These are phyloP conservation scores for Cercis canadensis DNA, from an alignment of 306 rosid genomes.

Conservation along the genomic window DNA sequence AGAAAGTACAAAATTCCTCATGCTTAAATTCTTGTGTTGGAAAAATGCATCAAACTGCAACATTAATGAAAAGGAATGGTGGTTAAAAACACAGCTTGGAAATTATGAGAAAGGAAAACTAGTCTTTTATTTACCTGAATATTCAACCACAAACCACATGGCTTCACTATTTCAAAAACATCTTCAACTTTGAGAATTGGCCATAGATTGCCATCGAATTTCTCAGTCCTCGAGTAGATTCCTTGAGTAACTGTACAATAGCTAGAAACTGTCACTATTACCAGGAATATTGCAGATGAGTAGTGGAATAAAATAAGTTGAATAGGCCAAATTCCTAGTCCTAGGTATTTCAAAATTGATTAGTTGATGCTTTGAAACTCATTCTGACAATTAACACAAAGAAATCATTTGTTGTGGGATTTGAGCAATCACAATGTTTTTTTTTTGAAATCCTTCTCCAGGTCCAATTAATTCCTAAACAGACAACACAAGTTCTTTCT, in stretches of 20 bases:
- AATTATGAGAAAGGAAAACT: slow-evolving; percentile 5
- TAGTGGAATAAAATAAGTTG: too few relatives aligned
- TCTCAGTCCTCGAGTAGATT: slow-evolving; percentile 42
- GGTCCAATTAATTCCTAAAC: too few relatives aligned
- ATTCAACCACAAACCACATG: slow-evolving; percentile 72
- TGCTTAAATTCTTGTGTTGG: slow-evolving; percentile 64
- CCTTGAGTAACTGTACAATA: slow-evolving; percentile 66
- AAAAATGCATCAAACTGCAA: slow-evolving; percentile 78
- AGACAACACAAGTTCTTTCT: too few relatives aligned
- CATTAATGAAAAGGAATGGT: slow-evolving; percentile 22
- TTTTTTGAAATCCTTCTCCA: too few relatives aligned
- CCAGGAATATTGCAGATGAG: neutral
- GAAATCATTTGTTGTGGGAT: too few relatives aligned
- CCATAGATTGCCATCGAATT: slow-evolving; percentile 49
- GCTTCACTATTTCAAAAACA: slow-evolving; percentile 21
- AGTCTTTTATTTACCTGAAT: slow-evolving; percentile 59
- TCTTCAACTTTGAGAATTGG: slow-evolving; percentile 50
- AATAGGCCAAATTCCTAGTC: too few relatives aligned
- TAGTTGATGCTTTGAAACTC: too few relatives aligned
- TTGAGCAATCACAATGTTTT: too few relatives aligned
- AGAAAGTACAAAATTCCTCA: slow-evolving; percentile 64
- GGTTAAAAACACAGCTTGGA: neutral
- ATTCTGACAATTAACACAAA: too few relatives aligned
- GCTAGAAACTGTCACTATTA: slow-evolving; percentile 34
- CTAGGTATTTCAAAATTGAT: too few relatives aligned